phyloP scores from a whole-genome alignment of 148 eudicot species.

The Rhododendron kiyosumense region DNA sequence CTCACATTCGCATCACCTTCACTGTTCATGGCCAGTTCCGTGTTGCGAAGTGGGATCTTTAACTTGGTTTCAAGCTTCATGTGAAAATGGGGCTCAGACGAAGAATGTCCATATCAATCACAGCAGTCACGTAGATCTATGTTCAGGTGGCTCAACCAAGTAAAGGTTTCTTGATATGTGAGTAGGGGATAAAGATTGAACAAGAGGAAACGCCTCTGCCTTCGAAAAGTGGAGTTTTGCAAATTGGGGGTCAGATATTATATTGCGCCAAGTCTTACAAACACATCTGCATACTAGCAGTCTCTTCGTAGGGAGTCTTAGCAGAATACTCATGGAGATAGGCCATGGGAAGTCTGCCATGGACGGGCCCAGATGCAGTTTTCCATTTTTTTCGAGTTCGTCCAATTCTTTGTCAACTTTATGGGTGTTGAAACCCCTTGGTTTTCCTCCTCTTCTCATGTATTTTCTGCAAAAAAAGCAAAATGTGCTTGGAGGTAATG shows the following conservation, averaged over 20 bases:
- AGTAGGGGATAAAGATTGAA: background rate
- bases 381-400: background rate
- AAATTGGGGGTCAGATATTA: constrained; percentile 6
- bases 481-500: background rate
- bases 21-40: background rate
- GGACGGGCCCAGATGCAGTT: background rate
- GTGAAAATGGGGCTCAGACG: background rate
- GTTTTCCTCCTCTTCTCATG: background rate
- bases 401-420: background rate
- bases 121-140: background rate
- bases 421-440: background rate
- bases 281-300: constrained; percentile 7
- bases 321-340: background rate
- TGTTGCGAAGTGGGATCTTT: constrained; percentile 13
- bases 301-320: background rate
- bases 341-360: background rate
- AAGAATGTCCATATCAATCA: background rate
- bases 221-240: constrained; percentile 8
- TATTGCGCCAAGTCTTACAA: background rate
- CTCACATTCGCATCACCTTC: background rate
- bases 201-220: background rate
- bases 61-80: constrained; percentile 13
- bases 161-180: constrained; percentile 9
- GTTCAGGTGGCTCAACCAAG: constrained; percentile 5
- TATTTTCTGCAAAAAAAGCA: background rate